A percentile compares a stretch with the other conserved stretches of the same genome.
Evolutionary conservation across 2,329 filamentous ascomycete genomes (phyloP).

Genomic region (Aureobasidium zeae): DNA sequence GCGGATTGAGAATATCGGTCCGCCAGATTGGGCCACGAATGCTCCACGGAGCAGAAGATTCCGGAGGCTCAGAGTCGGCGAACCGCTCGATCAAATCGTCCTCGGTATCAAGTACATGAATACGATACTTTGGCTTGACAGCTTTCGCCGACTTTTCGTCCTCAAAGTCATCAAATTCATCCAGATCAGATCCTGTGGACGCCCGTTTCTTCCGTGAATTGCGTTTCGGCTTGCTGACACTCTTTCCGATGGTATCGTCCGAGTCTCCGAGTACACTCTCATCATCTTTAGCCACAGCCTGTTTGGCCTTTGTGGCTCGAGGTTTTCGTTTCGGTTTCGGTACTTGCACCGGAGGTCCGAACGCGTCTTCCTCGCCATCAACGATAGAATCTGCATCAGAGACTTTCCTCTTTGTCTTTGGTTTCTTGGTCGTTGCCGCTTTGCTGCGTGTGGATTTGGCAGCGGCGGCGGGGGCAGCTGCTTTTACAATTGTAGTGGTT

Average conservation of each 20-base stretch:
- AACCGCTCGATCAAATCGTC: slow-evolving; percentile 35
- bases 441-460: slow-evolving; percentile 12
- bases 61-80: slow-evolving; percentile 36
- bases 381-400: neutral
- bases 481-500: slow-evolving; percentile 10
- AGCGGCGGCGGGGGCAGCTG: slow-evolving; percentile 20
- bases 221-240: neutral
- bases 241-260: slow-evolving; percentile 11
- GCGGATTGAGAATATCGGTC: slow-evolving; percentile 27
- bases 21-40: slow-evolving; percentile 42
- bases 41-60: slow-evolving; percentile 35
- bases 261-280: slow-evolving; percentile 21
- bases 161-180: slow-evolving; percentile 15
- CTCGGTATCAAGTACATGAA: slow-evolving; percentile 34
- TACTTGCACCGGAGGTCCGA: slow-evolving; percentile 6
- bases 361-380: slow-evolving; percentile 12
- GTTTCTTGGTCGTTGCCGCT: slow-evolving; percentile 8
- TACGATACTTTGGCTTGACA: slow-evolving; percentile 34
- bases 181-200: slow-evolving; percentile 2
- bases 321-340: slow-evolving; percentile 8
- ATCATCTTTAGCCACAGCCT: slow-evolving; percentile 15
- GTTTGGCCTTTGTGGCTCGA: neutral
- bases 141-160: slow-evolving; percentile 15
- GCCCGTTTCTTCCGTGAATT: slow-evolving; percentile 2
- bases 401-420: neutral